phyloP scores from a whole-genome alignment of 371 early-diverging fungal genomes.

The Mucor plumbeus region DNA sequence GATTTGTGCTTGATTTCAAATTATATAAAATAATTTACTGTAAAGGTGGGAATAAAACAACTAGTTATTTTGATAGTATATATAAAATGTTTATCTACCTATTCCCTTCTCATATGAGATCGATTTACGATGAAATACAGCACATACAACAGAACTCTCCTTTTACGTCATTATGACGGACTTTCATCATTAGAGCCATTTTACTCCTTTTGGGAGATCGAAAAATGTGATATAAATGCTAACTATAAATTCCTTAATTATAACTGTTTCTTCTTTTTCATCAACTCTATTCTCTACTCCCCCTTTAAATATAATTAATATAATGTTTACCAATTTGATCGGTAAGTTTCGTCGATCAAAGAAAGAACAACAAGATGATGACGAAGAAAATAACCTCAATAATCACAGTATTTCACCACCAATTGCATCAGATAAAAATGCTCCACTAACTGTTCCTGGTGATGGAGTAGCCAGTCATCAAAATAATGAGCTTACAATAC shows the following conservation, averaged over 20 bases:
- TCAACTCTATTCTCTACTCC: too few species aligned
- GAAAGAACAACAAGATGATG: background rate
- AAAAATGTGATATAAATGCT: background rate
- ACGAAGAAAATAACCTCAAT: constrained; percentile 8
- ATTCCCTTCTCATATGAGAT: too few species aligned
- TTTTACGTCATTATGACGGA: background rate
- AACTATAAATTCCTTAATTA: constrained; percentile 1
- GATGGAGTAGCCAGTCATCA: background rate
- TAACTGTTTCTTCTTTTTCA: too few species aligned
- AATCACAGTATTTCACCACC: background rate
- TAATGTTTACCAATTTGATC: background rate
- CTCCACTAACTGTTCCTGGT: background rate
- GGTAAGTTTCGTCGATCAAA: background rate
- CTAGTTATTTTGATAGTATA: too few species aligned
- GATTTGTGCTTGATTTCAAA: too few species aligned
- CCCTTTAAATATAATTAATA: background rate
- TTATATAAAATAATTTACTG: too few species aligned
- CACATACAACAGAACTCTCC: background rate
- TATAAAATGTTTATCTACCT: too few species aligned
- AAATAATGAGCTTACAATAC: background rate
- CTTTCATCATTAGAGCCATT: background rate
- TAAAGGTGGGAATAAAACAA: too few species aligned
- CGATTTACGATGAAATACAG: too few species aligned
- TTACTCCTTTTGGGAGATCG: background rate
- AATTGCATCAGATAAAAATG: constrained; percentile 1